Conservation (phyloP, 2,329 filamentous ascomycete genomes). For the Ilyonectria sp. region DNA sequence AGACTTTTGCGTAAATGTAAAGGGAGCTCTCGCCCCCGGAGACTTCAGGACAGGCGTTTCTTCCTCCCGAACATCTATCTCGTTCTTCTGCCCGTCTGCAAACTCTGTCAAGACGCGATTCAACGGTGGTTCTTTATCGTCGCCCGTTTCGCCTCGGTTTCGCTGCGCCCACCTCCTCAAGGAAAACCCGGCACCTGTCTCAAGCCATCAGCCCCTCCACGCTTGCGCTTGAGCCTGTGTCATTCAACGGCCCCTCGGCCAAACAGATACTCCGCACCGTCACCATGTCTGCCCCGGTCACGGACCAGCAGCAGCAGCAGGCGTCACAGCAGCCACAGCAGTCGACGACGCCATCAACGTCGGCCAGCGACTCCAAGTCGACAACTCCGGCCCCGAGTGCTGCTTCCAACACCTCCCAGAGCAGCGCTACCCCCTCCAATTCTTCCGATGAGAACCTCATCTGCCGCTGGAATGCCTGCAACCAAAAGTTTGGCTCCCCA, state of each 20-base stretch:
- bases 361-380: constrained; percentile 64
- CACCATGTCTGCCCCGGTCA: constrained; percentile 53
- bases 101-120: constrained; percentile 8
- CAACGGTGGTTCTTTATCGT: constrained; percentile 4
- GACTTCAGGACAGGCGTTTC: constrained; percentile 41
- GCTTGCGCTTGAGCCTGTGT: constrained; percentile 31
- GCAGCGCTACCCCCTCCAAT: constrained; percentile 57
- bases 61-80: constrained; percentile 41
- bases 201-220: constrained; percentile 21
- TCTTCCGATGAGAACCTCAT: constrained; percentile 68
- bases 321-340: constrained; percentile 36
- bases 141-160: not conserved
- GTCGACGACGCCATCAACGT: constrained; percentile 46
- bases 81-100: constrained; percentile 16
- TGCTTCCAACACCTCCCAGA: constrained; percentile 63
- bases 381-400: constrained; percentile 67
- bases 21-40: constrained; percentile 53
- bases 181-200: constrained; percentile 14
- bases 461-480: constrained; percentile 74
- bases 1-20: constrained; percentile 55
- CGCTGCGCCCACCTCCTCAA: constrained; percentile 16
- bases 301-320: constrained; percentile 47
- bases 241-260: constrained; percentile 34
- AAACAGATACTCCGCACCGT: constrained; percentile 41
- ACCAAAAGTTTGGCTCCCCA: constrained; percentile 70